These are phyloP conservation scores for Venturia carpophila DNA, from an alignment of 2,329 filamentous ascomycete genomes.

Conservation along the genomic window DNA sequence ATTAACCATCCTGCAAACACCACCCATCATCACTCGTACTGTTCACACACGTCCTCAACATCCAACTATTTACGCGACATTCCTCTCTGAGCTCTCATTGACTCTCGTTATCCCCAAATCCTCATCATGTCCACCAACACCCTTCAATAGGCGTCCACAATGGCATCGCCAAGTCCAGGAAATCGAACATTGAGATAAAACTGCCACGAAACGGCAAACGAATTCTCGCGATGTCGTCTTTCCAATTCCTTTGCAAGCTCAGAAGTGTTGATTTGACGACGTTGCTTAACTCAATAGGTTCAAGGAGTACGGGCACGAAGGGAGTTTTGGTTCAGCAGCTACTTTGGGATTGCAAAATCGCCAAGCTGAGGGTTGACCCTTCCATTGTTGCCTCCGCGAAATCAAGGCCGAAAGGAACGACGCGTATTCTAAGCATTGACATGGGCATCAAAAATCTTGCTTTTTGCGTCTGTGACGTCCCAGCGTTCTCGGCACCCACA, in stretches of 20 bases:
- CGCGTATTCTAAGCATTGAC: constrained; percentile 66
- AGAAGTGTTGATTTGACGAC: neutral
- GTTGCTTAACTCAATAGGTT: neutral
- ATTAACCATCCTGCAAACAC: neutral
- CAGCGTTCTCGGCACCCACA: neutral
- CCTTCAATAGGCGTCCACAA: neutral
- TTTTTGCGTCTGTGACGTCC: constrained; percentile 53
- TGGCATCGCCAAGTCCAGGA: neutral
- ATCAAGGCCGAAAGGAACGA: neutral
- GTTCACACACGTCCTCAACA: neutral
- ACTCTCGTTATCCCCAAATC: neutral
- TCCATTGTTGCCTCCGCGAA: neutral
- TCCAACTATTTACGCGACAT: too few species aligned
- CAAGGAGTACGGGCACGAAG: neutral
- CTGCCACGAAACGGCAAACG: neutral
- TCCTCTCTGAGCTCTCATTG: too few species aligned
- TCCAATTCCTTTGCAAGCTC: neutral
- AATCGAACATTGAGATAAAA: neutral
- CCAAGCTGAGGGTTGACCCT: neutral
- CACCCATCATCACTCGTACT: neutral
- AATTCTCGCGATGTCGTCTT: neutral
- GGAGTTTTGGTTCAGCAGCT: neutral
- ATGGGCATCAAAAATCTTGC: constrained; percentile 79
- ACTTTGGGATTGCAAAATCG: neutral
- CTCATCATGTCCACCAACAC: neutral